Conservation (phyloP, 2,329 filamentous ascomycete species). For the Tolypocladium ovalisporum region DNA sequence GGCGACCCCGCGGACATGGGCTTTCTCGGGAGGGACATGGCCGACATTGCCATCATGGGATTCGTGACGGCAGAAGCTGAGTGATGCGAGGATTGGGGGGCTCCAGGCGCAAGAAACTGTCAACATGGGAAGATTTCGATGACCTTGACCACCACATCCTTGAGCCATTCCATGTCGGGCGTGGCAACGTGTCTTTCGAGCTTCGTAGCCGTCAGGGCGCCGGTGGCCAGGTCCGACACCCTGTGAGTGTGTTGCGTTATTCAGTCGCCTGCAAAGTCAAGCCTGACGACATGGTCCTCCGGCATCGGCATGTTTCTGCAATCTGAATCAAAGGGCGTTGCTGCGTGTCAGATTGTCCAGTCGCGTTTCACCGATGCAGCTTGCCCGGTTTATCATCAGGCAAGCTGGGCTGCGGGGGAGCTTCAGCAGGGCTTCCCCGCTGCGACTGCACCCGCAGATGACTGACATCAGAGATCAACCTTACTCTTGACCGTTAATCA, state of each 20-base stretch:
- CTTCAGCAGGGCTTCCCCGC: neutral
- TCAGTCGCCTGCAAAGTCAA: neutral
- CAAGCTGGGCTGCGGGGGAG: neutral
- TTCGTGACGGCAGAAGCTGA: conserved; percentile 1
- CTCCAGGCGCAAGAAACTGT: neutral
- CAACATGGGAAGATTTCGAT: neutral
- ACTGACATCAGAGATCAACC: neutral
- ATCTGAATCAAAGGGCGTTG: neutral
- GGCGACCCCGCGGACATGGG: conserved; percentile 8
- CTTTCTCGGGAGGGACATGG: conserved; percentile 12
- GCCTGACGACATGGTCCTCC: no score
- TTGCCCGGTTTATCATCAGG: neutral
- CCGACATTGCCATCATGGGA: conserved; percentile 10
- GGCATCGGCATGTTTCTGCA: neutral
- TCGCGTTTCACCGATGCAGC: neutral
- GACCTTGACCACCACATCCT: no score
- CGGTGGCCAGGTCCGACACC: no score
- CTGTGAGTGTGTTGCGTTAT: no score
- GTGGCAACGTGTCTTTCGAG: no score
- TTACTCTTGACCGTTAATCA: neutral
- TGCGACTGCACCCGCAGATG: neutral
- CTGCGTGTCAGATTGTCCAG: neutral
- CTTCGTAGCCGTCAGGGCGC: no score
- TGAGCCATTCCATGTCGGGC: no score
- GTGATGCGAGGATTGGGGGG: neutral